Percentiles rank a stretch among this genome's conserved stretches.
Evolutionary conservation across 2,329 filamentous ascomycete genomes (phyloP).

Genomic region (Talaromyces sp.): DNA sequence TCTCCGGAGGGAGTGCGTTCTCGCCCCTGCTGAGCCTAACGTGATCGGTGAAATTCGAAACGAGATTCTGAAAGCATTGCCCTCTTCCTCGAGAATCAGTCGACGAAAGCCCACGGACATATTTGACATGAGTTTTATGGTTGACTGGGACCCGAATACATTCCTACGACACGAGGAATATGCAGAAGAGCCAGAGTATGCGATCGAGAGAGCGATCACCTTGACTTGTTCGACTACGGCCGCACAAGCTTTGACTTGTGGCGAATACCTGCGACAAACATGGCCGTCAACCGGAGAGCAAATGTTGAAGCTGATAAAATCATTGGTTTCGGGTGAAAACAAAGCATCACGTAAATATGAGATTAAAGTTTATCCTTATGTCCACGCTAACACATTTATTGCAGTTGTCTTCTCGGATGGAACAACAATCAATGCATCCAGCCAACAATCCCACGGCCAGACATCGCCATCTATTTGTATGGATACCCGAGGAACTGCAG

Average conservation of each 20-base stretch:
- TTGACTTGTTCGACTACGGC: conserved; percentile 15
- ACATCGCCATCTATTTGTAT: neutral
- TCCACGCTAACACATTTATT: neutral
- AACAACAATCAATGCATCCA: neutral
- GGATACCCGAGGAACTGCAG: conserved; percentile 3
- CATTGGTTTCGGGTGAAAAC: neutral
- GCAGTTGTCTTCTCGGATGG: neutral
- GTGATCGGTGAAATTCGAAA: neutral
- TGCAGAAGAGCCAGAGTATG: neutral
- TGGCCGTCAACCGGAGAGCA: conserved; percentile 14
- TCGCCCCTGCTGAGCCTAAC: neutral
- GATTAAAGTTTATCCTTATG: neutral
- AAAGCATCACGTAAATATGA: neutral
- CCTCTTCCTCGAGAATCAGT: conserved; percentile 1
- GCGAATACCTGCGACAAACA: conserved; percentile 18
- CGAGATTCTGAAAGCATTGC: neutral
- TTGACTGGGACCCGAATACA: conserved; percentile 4
- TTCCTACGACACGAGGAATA: conserved; percentile 3
- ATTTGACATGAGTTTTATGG: neutral
- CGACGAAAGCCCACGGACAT: conserved; percentile 1
- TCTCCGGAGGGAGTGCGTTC: conserved; percentile 1
- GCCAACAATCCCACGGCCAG: neutral
- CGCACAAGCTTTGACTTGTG: conserved; percentile 20
- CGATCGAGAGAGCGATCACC: neutral
- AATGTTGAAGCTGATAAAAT: conserved; percentile 7